Base-by-base conservation (phyloP, 164 flowering plant genomes). In the Magnolia officinalis region DNA sequence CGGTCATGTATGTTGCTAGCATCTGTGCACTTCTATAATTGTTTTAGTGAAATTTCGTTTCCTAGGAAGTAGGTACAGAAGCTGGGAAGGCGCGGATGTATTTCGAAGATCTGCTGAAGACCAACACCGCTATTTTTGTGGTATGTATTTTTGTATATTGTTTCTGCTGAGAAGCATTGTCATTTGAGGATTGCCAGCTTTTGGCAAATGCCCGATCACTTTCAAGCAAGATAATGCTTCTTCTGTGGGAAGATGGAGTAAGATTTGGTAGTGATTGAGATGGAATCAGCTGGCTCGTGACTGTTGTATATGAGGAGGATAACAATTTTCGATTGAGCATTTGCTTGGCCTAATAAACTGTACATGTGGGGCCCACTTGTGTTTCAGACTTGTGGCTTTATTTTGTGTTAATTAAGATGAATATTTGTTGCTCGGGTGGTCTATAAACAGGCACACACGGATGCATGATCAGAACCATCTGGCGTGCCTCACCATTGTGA, bases 41-140 rank as follows among this genome's bases (percentile, higher is more conserved):
- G 45, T 5, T 58, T 24, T 69, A 0, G 50, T 63, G 74, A 49
- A 49, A 70, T 59, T 70, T 82, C 70, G 19, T 61, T 82, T 85
- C 61, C 45, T 81, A 96, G 98, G 98, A 94, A 90, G 98, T 97
- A 77, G 89, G 90, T 75, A 87, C 90, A 19, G 99, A 96, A 72
- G 94, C 91, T 77, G 99, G 97, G 72, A 94, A 92, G 85, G 91
- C 91, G 77, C 97, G 89, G 79, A 67, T 87, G 85, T 95, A 92
- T 79, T 96, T 92, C 77, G 99, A 96, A 84, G 96, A 92, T 61
- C 82, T 96, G 80, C 87, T 96, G 82, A 96, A 90, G 86, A 94
- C 88, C 85, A 92, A 92, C 77, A 89, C 92, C 4, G 80, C 89
- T 69, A 82, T 89, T 29, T 96, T 86, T 87, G 98, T 96, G 89